Evolutionary conservation across 768 basidiomycete species (phyloP).

Genomic region (Psilocybe cubensis): DNA sequence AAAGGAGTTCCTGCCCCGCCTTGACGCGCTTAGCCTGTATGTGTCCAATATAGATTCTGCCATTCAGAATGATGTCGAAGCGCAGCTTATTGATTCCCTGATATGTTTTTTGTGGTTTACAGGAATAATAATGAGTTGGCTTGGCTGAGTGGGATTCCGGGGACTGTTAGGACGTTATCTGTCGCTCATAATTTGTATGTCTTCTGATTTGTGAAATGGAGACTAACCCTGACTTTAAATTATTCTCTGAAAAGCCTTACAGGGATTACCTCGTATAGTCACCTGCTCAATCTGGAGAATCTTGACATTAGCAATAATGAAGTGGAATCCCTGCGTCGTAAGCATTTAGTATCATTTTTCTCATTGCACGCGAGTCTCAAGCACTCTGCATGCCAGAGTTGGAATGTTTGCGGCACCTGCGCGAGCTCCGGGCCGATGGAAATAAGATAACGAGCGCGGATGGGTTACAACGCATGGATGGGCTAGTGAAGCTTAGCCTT

Average conservation of each 20-base stretch:
- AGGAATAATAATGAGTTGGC: slow-evolving; percentile 77
- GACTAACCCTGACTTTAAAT: not conserved
- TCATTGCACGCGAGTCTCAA: slow-evolving; percentile 3
- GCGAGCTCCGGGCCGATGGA: slow-evolving; percentile 88
- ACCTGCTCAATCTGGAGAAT: slow-evolving; percentile 83
- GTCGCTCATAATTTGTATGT: slow-evolving; percentile 75
- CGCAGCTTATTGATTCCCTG: slow-evolving; percentile 2
- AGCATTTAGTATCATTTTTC: slow-evolving; percentile 37
- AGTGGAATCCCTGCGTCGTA: slow-evolving; percentile 85
- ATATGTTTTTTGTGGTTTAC: slow-evolving; percentile 17
- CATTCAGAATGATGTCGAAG: slow-evolving; percentile 8
- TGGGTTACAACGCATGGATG: slow-evolving; percentile 79
- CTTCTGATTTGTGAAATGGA: not conserved
- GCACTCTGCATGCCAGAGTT: too few species aligned
- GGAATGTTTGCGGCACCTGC: slow-evolving; percentile 79
- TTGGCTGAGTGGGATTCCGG: slow-evolving; percentile 82
- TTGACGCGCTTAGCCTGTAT: slow-evolving; percentile 79
- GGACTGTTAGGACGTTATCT: slow-evolving; percentile 74
- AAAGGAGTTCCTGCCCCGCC: slow-evolving; percentile 87
- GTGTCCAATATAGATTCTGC: slow-evolving; percentile 33
- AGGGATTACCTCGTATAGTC: slow-evolving; percentile 84
- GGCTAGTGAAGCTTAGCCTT: slow-evolving; percentile 82
- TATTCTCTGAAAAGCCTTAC: slow-evolving; percentile 61
- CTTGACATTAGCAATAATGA: slow-evolving; percentile 92
- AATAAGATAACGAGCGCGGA: slow-evolving; percentile 77